Base-by-base conservation (phyloP, 1,284 basidiomycete genomes). In the Malassezia obtusa region DNA sequence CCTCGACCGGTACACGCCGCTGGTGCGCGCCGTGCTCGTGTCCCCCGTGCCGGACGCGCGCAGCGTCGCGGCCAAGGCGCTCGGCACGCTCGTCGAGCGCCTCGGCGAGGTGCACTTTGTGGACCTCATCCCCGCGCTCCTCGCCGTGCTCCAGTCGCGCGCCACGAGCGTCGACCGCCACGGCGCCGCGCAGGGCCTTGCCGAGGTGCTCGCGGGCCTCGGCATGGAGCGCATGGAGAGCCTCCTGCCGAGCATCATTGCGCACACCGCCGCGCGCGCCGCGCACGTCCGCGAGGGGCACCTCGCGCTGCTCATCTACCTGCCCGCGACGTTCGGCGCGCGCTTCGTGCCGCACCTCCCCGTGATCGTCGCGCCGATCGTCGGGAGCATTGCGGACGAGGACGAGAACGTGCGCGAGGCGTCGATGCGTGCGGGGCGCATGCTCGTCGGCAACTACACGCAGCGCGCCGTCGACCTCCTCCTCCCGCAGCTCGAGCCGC, bases 181-280 rank as follows among this genome's bases (percentile, higher is more conserved):
- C 76, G 94, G 94, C 64, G 91, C 94, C 1, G 94, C 94, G 6
- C 94, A 98, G 77, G 94, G 94, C 72, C 81, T 98, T 30, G 88
- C 87, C 62, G 94, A 98, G 76, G 90, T 98, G 10, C 80, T 98
- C 11, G 86, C 91, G 1, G 92, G 89, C 39, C 81, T 98, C 32
- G 94, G 94, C 26, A 94, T 95, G 84, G 94, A 98, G 66, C 82
- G 91, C 49, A 82, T 99, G 66, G 94, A 98, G 74, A 87, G 86
- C 7, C 79, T 99, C 4, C 80, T 98, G 7, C 94, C 94, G 0
- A 89, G 94, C 62, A 89, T 98, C 70, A 86, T 98, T 64, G 82
- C 82, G 37, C 95, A 89, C 75, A 88, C 90, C 1, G 83, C 87
- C 63, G 92, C 87, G 49, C 85, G 88, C 5, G 80, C 88, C 21